Evolutionary conservation across 306 rosid species (phyloP), one percentile per base, ranked within the genome.

Genomic region (Vigna hirtella): DNA sequence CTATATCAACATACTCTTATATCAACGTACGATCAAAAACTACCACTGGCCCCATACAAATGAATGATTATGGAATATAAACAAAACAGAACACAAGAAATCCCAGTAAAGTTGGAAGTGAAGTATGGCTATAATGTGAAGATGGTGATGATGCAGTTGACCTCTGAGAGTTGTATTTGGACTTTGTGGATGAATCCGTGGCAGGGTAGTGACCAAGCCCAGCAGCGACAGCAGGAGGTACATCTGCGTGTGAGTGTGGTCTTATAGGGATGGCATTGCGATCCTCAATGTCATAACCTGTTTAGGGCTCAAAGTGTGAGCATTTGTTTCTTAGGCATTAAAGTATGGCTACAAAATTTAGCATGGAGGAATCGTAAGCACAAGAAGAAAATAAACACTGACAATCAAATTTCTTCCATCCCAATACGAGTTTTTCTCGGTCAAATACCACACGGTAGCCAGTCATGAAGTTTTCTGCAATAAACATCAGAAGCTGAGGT

Each of bases 331-430:
- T 45, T 34, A 9, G 36, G 43, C 26, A 14, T 30, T 42, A 42
- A 9, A 42, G 49, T 53, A 17, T 66, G 77, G 42, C 34, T 47
- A 13, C 65, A 11, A 58, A 42, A 76, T 40, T 55, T 61, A 42
- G 64, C 14, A 63, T 56, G 61, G 56, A 73, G 61, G 49, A 79
- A 75, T n/a, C 3, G 5, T 42, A 72, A 36, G 70, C 38, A 26
- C 28, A 50, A 80, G 71, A 73, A 28, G 84, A 79, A 70, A 80
- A 40, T 40, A 74, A 69, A 72, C 63, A 86, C 94, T 71, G 81
- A 91, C 98, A 89, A 70, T 92, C 90, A 82, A 73, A 91, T 83
- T 94, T 89, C 88, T 86, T 92, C 97, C 98, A 94, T 83, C 98
- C 97, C 82, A 94, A 32, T 55, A 81, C 69, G 67, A 89, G 84